Conservation (phyloP, 441 rosid species). For the Francoa sonchifolia region DNA sequence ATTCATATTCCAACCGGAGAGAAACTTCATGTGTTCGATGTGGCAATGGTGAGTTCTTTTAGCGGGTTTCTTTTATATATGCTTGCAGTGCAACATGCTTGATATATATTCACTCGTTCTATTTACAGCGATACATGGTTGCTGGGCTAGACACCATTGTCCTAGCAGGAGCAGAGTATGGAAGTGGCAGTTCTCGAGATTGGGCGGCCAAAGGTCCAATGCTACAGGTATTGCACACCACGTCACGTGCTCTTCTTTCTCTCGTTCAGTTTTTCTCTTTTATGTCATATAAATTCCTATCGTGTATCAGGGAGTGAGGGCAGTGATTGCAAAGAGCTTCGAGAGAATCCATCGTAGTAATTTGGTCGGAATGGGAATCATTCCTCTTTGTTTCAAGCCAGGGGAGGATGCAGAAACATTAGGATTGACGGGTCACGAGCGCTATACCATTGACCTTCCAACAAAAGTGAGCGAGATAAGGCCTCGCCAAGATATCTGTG, state of each 20-base stretch:
- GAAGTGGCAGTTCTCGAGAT: constrained; percentile 98
- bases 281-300: not conserved
- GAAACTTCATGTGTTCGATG: too few species aligned
- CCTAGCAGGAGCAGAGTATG: constrained; percentile 94
- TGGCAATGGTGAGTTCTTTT: too few species aligned
- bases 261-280: not conserved
- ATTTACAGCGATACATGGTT: constrained; percentile 62
- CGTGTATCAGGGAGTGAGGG: constrained; percentile 73
- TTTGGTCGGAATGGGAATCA: constrained; percentile 94
- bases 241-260: too few species aligned
- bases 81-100: too few species aligned
- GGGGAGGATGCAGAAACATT: constrained; percentile 87
- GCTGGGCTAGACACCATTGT: constrained; percentile 75
- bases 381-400: constrained; percentile 80
- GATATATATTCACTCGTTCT: too few species aligned
- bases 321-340: constrained; percentile 92
- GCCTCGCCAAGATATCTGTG: constrained; percentile 93
- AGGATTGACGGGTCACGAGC: constrained; percentile 83
- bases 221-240: constrained; percentile 44
- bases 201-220: constrained; percentile 99
- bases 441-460: constrained; percentile 81
- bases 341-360: constrained; percentile 97
- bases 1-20: too few species aligned
- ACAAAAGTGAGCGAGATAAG: constrained; percentile 51
- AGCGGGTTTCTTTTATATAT: too few species aligned